Conservation (phyloP, 1,284 basidiomycete species). For the Cryptococcus amylolentus region DNA sequence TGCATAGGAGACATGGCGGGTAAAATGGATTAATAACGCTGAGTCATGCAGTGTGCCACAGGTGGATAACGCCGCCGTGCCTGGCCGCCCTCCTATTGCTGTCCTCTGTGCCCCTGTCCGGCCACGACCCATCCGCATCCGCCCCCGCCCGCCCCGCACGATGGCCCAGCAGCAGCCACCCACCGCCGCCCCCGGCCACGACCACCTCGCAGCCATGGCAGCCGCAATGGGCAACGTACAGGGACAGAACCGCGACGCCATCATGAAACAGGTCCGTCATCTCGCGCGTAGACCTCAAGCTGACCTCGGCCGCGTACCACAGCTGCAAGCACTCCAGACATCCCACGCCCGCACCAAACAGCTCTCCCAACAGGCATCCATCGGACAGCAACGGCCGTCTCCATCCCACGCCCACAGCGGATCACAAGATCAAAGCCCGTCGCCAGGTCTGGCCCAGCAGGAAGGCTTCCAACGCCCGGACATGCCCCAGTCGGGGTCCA, state of each 20-base stretch:
- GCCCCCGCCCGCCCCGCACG: neutral
- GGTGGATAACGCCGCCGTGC: neutral
- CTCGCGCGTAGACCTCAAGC: neutral
- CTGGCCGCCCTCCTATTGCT: neutral
- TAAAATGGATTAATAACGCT: no score
- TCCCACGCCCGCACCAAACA: conserved; percentile 27
- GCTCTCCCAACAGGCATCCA: conserved; percentile 11
- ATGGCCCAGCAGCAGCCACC: conserved; percentile 13
- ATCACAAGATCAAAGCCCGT: neutral
- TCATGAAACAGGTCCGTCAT: conserved; percentile 41
- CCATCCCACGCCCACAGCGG: neutral
- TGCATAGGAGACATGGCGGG: no score
- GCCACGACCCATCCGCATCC: neutral
- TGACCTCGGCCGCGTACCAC: neutral
- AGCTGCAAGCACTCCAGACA: conserved; percentile 36
- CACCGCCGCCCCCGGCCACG: conserved; percentile 3
- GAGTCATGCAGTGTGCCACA: no score
- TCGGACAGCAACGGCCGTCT: conserved; percentile 2
- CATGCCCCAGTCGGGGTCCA: neutral
- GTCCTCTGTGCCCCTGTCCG: neutral
- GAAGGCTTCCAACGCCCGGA: neutral
- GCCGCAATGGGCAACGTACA: conserved; percentile 9
- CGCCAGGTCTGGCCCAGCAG: neutral
- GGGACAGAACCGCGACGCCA: conserved; percentile 36
- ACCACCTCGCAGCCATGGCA: conserved; percentile 16